Conservation (phyloP, 176 grass and related monocot species). For the Echinochloa phyllopogon region DNA sequence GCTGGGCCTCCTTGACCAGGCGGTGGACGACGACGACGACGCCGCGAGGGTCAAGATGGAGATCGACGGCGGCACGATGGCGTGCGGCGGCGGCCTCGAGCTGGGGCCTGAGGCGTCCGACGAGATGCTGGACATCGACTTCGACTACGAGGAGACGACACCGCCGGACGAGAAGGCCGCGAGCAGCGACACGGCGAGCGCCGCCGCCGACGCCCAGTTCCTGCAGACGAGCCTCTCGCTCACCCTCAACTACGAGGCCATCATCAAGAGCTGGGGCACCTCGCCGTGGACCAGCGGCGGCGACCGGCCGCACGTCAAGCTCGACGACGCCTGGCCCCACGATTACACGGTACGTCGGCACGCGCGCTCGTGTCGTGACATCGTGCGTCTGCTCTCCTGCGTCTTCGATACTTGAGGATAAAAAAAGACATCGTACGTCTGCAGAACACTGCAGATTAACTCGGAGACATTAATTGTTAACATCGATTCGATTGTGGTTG, state of each 20-base stretch:
- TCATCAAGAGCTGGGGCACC: slow-evolving; percentile 71
- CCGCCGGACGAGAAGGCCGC: slow-evolving; percentile 14
- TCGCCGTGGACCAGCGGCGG: slow-evolving; percentile 84
- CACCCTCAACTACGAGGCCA: slow-evolving; percentile 80
- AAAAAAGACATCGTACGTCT: too few species aligned
- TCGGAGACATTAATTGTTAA: too few species aligned
- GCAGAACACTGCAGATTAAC: neutral
- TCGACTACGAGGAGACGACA: slow-evolving; percentile 53
- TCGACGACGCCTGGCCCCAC: slow-evolving; percentile 62
- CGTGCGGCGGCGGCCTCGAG: slow-evolving; percentile 26
- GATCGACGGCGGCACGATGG: neutral
- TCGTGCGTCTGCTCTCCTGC: neutral
- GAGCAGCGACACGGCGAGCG: neutral
- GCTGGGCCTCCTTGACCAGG: slow-evolving; percentile 49
- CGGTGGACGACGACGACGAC: slow-evolving; percentile 1
- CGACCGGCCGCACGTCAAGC: slow-evolving; percentile 60
- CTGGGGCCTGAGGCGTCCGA: slow-evolving; percentile 53
- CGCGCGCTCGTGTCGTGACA: neutral
- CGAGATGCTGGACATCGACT: slow-evolving; percentile 74
- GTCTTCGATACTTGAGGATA: too few species aligned
- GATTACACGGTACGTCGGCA: slow-evolving; percentile 55
- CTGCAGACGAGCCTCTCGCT: slow-evolving; percentile 50
- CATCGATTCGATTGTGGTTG: neutral
- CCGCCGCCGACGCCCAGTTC: neutral
- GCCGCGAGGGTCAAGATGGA: slow-evolving; percentile 53